Conservation (phyloP, 2,329 filamentous ascomycete species). For the Fusarium veterinarium region DNA sequence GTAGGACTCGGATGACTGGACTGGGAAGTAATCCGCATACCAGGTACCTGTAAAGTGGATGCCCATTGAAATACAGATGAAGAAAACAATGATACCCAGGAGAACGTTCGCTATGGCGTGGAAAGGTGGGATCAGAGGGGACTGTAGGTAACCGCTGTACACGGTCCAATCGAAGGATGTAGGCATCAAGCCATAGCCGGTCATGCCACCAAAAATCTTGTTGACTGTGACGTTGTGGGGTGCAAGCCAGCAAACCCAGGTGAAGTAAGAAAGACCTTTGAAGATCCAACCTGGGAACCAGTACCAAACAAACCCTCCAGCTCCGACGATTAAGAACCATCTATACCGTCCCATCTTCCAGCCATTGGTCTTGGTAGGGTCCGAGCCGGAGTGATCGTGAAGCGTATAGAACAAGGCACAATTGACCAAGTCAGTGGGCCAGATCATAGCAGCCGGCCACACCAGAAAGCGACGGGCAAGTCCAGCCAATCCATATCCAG, state of each 20-base stretch:
- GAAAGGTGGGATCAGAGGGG: conserved; percentile 65
- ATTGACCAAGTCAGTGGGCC: conserved; percentile 66
- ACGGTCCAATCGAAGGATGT: conserved; percentile 68
- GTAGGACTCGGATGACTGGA: conserved; percentile 70
- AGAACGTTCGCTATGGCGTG: conserved; percentile 67
- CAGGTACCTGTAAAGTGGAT: conserved; percentile 68
- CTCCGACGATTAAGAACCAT: conserved; percentile 69
- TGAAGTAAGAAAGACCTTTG: conserved; percentile 71
- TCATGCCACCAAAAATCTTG: conserved; percentile 70
- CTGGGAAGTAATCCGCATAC: conserved; percentile 70
- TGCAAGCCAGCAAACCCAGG: conserved; percentile 71
- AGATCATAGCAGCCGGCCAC: conserved; percentile 68
- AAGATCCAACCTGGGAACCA: conserved; percentile 73
- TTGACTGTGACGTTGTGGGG: conserved; percentile 70
- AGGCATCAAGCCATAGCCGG: conserved; percentile 69
- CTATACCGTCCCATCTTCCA: conserved; percentile 74
- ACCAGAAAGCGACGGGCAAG: conserved; percentile 65
- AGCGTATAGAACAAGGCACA: conserved; percentile 63
- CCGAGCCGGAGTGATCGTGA: conserved; percentile 58
- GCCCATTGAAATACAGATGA: conserved; percentile 67
- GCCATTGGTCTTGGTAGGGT: conserved; percentile 64
- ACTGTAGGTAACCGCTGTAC: conserved; percentile 61
- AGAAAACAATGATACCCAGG: conserved; percentile 65
- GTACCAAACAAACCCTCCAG: conserved; percentile 65
- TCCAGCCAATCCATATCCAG: conserved; percentile 68